Evolutionary conservation across 2,329 filamentous ascomycete species (phyloP).

Genomic region (Trichoderma harzianum): DNA sequence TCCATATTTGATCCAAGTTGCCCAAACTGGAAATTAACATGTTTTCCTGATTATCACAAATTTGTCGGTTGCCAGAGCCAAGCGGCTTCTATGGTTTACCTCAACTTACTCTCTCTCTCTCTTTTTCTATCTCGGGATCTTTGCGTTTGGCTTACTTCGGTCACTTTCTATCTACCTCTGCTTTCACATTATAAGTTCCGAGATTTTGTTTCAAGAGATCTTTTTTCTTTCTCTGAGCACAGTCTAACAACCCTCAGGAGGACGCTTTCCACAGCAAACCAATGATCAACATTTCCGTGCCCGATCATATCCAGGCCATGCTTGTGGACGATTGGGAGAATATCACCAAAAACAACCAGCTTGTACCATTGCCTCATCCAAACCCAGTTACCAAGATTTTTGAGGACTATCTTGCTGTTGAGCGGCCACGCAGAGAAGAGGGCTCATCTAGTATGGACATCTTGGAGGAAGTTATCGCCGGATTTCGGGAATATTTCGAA

Average conservation of each 20-base stretch:
- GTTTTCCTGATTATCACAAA: neutral
- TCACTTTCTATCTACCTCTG: neutral
- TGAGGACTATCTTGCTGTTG: slow-evolving; percentile 72
- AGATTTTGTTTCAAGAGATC: neutral
- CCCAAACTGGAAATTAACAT: neutral
- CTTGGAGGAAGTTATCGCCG: slow-evolving; percentile 82
- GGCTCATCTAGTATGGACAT: slow-evolving; percentile 76
- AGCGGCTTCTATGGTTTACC: neutral
- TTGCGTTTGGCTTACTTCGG: neutral
- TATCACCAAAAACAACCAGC: slow-evolving; percentile 88
- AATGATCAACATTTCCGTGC: slow-evolving; percentile 79
- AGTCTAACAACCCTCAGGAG: slow-evolving; percentile 57
- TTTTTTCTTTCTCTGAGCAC: neutral
- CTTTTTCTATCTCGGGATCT: neutral
- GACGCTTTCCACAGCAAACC: slow-evolving; percentile 81
- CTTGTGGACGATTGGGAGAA: slow-evolving; percentile 99
- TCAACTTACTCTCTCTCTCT: neutral
- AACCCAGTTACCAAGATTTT: slow-evolving; percentile 75
- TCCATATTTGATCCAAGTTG: neutral
- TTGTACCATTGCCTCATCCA: slow-evolving; percentile 77
- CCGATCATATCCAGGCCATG: slow-evolving; percentile 85
- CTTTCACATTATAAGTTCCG: neutral
- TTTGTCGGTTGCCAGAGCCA: neutral
- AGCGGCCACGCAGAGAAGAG: slow-evolving; percentile 61
- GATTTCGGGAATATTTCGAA: slow-evolving; percentile 91